A percentile compares a stretch with the other conserved stretches of the same genome.
Evolutionary conservation across 2,329 filamentous ascomycete species (phyloP).

Genomic region (Aspergillus floridensis): DNA sequence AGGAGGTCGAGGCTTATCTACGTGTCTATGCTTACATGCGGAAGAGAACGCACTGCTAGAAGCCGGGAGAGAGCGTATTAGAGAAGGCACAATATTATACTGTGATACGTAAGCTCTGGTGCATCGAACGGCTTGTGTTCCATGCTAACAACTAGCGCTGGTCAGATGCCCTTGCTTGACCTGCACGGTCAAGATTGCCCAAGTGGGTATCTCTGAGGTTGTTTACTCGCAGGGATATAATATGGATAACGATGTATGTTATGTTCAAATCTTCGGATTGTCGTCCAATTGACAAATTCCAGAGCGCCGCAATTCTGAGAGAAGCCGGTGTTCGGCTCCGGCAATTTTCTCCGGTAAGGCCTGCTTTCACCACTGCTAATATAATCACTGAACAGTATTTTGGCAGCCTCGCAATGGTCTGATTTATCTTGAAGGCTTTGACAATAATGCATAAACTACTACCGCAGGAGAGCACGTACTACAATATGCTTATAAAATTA

Average conservation of each 20-base stretch:
- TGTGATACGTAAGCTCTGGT: constrained; percentile 67
- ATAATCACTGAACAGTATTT: not conserved
- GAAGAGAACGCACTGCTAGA: constrained; percentile 97
- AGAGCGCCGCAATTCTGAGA: constrained; percentile 75
- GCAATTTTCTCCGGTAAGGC: constrained; percentile 74
- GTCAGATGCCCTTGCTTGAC: constrained; percentile 83
- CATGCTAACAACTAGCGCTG: not conserved
- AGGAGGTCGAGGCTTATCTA: constrained; percentile 71
- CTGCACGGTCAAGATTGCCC: constrained; percentile 97
- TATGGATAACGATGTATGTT: constrained; percentile 71
- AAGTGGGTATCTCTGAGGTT: constrained; percentile 93
- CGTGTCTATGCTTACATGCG: constrained; percentile 94
- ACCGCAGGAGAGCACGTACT: not conserved
- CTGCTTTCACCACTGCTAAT: not conserved
- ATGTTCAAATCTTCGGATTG: not conserved
- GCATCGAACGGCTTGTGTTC: not conserved
- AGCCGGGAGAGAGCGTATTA: constrained; percentile 84
- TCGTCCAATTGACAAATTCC: constrained; percentile 13
- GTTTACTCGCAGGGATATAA: constrained; percentile 93
- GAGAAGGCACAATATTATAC: constrained; percentile 79
- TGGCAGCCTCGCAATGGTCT: constrained; percentile 60
- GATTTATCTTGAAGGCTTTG: constrained; percentile 57
- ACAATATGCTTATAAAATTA: not conserved
- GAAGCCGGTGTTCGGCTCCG: constrained; percentile 80
- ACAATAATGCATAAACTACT: not conserved